Conservation (phyloP, 176 grass and related monocot species). For the Bonia amplexicaulis region DNA sequence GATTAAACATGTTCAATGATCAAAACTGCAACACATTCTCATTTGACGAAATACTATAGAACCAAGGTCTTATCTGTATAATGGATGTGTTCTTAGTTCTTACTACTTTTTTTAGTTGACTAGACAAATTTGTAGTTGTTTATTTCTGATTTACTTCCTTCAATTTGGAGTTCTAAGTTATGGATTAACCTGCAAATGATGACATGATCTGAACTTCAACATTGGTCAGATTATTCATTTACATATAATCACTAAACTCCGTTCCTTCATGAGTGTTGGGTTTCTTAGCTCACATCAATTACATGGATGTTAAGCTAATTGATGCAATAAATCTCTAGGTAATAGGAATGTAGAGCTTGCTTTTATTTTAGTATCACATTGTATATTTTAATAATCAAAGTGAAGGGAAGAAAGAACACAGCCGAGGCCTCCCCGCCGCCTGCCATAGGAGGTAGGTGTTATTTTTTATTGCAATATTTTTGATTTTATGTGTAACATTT, state of each 20-base stretch:
- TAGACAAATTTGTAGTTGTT: background rate
- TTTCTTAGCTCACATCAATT: background rate
- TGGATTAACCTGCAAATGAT: background rate
- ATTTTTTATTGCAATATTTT: too few species aligned
- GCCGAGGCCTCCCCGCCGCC: too few species aligned
- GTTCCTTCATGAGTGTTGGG: too few species aligned
- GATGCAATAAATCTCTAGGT: background rate
- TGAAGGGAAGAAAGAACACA: background rate
- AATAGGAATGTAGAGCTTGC: background rate
- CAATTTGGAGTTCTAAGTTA: background rate
- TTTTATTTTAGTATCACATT: conserved; percentile 9
- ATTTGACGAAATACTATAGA: background rate
- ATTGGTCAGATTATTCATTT: too few species aligned
- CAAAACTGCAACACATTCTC: background rate
- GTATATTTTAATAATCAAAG: conserved; percentile 22
- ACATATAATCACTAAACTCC: too few species aligned
- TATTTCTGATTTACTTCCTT: background rate
- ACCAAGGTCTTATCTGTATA: background rate
- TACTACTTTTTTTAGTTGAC: background rate
- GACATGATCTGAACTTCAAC: background rate
- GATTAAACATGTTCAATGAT: background rate
- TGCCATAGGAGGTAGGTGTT: too few species aligned
- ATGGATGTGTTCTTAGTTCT: background rate
- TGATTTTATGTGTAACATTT: too few species aligned
- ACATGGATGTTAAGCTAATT: background rate